These are phyloP conservation scores for Talaromyces thailandensis DNA, from an alignment of 495 filamentous ascomycete genomes.

Conservation along the genomic window DNA sequence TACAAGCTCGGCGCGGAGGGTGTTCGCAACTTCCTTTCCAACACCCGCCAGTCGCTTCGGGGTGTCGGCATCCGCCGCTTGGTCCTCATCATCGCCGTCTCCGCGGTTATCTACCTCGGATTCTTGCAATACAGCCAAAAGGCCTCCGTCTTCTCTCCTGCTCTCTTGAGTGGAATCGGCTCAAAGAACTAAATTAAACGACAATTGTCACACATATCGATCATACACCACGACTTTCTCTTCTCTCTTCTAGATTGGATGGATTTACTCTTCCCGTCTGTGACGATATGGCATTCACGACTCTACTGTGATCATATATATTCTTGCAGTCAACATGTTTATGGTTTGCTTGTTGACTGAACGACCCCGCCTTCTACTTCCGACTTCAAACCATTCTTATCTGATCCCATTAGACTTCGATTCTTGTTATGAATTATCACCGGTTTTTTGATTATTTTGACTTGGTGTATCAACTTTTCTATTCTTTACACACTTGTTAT, in stretches of 20 bases:
- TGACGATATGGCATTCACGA: neutral
- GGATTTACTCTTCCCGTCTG: neutral
- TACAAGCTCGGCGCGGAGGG: slow-evolving; percentile 84
- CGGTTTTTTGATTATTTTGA: neutral
- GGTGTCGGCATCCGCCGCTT: neutral
- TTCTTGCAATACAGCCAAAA: neutral
- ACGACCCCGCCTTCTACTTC: neutral
- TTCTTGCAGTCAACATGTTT: neutral
- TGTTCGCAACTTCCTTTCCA: slow-evolving; percentile 58
- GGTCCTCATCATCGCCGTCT: neutral
- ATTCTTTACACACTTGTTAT: neutral
- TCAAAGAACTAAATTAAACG: slow-evolving; percentile 4
- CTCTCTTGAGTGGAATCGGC: neutral
- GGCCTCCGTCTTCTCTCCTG: neutral
- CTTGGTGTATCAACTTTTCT: neutral
- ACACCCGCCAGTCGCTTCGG: slow-evolving; percentile 36
- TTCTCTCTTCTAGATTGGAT: neutral
- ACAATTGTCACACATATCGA: neutral
- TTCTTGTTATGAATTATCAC: neutral
- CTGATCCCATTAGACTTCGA: slow-evolving; percentile 1
- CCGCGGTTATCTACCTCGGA: neutral
- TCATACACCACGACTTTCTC: neutral
- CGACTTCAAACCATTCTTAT: neutral
- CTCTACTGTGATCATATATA: neutral
- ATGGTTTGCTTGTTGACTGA: neutral